These are phyloP conservation scores for Saccharomycodes ludwigii DNA, from an alignment of 805 yeast species.

Conservation along the genomic window DNA sequence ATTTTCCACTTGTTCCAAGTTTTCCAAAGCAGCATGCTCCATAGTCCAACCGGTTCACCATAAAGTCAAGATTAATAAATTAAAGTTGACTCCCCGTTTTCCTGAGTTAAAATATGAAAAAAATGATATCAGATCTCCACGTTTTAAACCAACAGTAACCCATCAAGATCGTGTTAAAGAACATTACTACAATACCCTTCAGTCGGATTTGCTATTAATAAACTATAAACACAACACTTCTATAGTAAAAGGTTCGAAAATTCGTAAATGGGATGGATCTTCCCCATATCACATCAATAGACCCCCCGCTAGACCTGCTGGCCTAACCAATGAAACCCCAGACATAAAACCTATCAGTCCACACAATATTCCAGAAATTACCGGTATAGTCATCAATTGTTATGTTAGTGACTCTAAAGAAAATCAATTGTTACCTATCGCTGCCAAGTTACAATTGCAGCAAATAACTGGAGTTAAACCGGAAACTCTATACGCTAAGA, in stretches of 20 bases:
- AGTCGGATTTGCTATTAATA: conserved; percentile 67
- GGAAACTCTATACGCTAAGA: conserved; percentile 53
- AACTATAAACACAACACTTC: conserved; percentile 58
- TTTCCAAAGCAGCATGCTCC: conserved; percentile 45
- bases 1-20: conserved; percentile 23
- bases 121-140: conserved; percentile 69
- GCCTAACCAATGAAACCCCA: conserved; percentile 62
- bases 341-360: conserved; percentile 57
- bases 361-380: conserved; percentile 60
- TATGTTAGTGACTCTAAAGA: conserved; percentile 63
- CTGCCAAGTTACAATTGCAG: conserved; percentile 70
- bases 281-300: conserved; percentile 87
- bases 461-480: conserved; percentile 93
- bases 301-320: conserved; percentile 62
- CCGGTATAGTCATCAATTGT: conserved; percentile 60
- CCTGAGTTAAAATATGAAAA: conserved; percentile 54
- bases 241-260: conserved; percentile 48
- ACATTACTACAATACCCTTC: conserved; percentile 62
- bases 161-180: conserved; percentile 70
- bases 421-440: conserved; percentile 58
- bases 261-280: conserved; percentile 73
- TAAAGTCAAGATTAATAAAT: conserved; percentile 61
- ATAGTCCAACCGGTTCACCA: conserved; percentile 90
- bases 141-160: conserved; percentile 61
- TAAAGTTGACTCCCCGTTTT: conserved; percentile 61